Percentiles rank a stretch among this genome's conserved stretches.
Conservation (phyloP, 208 protist genomes). For the Crithidia fasciculata region DNA sequence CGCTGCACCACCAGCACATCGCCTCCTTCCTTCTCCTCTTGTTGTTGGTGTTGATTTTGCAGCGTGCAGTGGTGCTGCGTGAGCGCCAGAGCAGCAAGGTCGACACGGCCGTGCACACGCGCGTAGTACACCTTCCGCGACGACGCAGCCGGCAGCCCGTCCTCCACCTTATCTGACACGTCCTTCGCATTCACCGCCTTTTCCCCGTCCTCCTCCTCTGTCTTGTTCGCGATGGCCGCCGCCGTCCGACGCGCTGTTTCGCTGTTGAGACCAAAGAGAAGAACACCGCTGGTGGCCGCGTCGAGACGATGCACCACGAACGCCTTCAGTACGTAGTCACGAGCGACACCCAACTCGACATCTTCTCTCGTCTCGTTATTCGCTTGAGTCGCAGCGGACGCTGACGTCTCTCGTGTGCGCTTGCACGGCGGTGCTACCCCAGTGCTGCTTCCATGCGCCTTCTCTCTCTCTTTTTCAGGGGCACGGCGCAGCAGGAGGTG, state of each 20-base stretch:
- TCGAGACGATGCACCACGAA: conserved; percentile 89
- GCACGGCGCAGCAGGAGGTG: conserved; percentile 10
- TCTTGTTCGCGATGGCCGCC: conserved; percentile 52
- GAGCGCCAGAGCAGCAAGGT: conserved; percentile 40
- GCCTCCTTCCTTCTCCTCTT: neutral
- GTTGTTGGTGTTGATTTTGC: neutral
- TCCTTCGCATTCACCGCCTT: neutral
- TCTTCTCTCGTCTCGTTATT: neutral
- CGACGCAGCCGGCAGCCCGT: neutral
- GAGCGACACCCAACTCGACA: neutral
- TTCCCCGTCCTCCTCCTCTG: neutral
- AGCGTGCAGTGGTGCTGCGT: conserved; percentile 51
- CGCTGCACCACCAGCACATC: conserved; percentile 31
- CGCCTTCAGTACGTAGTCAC: conserved; percentile 25
- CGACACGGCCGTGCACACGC: conserved; percentile 55
- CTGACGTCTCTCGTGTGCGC: neutral
- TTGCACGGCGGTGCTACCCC: neutral
- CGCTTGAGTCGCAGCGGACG: too few relatives aligned
- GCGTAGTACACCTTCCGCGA: conserved; percentile 70
- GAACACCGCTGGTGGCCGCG: conserved; percentile 84
- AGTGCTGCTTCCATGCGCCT: neutral
- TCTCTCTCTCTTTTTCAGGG: neutral
- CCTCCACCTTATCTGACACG: neutral
- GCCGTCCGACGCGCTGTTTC: conserved; percentile 50
- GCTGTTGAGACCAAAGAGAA: conserved; percentile 75